These are phyloP conservation scores for Meredithiella fracta DNA, from an alignment of 2,329 filamentous ascomycete species.

Conservation along the genomic window DNA sequence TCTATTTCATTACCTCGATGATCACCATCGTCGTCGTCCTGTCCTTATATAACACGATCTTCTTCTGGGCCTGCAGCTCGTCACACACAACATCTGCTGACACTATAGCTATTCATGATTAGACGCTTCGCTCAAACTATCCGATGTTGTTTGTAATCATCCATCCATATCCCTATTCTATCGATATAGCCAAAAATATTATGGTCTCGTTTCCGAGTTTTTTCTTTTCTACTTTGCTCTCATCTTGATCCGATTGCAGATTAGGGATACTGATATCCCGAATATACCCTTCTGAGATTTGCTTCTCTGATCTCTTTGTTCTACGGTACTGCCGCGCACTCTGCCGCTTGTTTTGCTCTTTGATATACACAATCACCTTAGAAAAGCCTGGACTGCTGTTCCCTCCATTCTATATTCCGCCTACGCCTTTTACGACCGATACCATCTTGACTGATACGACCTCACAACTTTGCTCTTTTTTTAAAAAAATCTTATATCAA, in stretches of 20 bases:
- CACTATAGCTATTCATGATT: no score
- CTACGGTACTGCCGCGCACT: background rate
- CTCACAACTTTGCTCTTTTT: background rate
- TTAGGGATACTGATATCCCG: no score
- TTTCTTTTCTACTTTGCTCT: no score
- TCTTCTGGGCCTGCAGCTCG: background rate
- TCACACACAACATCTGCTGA: background rate
- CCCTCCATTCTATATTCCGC: background rate
- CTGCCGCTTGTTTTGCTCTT: background rate
- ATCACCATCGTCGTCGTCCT: background rate
- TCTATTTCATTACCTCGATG: no score
- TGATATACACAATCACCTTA: background rate
- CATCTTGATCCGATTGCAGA: no score
- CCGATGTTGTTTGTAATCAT: conserved; percentile 2
- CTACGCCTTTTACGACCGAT: background rate
- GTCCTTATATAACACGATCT: background rate
- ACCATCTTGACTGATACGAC: background rate
- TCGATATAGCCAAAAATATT: background rate
- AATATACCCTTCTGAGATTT: background rate
- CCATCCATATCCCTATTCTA: background rate
- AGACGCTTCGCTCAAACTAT: background rate
- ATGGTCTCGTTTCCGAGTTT: no score
- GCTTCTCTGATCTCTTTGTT: background rate
- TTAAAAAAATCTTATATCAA: no score
- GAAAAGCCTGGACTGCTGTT: conserved; percentile 5